Conservation (phyloP, 129 eudicot species). For the Arctium lappa region DNA sequence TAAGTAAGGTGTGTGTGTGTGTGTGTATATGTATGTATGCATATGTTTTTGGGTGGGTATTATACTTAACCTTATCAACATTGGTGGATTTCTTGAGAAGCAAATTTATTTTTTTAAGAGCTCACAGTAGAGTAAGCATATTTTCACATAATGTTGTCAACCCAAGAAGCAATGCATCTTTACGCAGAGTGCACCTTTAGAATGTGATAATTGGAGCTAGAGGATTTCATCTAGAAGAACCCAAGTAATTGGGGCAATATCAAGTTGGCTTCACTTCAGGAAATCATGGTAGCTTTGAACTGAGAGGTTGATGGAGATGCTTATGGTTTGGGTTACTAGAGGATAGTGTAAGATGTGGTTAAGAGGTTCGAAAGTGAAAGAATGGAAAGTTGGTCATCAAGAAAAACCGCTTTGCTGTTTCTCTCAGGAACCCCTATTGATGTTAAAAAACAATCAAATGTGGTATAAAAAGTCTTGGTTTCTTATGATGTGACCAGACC, state of each 20-base stretch:
- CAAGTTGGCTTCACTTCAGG: neutral
- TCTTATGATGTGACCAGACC: neutral
- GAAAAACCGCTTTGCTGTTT: neutral
- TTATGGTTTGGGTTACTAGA: neutral
- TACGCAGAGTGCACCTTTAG: neutral
- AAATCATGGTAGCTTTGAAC: neutral
- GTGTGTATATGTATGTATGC: neutral
- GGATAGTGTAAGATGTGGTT: neutral
- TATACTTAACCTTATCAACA: neutral
- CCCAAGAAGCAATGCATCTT: neutral
- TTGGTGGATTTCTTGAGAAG: neutral
- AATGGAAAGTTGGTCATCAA: neutral
- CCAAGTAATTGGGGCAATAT: neutral
- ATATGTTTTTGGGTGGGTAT: neutral
- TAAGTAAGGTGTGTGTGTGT: neutral
- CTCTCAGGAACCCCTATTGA: neutral
- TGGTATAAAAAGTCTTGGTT: neutral
- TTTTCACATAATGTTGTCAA: neutral
- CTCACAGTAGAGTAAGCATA: neutral
- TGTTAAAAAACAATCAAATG: too few species aligned
- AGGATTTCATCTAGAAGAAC: neutral
- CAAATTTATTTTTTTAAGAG: neutral
- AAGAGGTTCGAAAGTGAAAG: neutral
- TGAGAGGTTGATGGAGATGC: neutral
- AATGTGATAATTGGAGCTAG: neutral